A percentile compares a stretch with the other conserved stretches of the same genome.
These are phyloP conservation scores for Geranium rotundifolium DNA, from an alignment of 345 rosid genomes.

Conservation along the genomic window DNA sequence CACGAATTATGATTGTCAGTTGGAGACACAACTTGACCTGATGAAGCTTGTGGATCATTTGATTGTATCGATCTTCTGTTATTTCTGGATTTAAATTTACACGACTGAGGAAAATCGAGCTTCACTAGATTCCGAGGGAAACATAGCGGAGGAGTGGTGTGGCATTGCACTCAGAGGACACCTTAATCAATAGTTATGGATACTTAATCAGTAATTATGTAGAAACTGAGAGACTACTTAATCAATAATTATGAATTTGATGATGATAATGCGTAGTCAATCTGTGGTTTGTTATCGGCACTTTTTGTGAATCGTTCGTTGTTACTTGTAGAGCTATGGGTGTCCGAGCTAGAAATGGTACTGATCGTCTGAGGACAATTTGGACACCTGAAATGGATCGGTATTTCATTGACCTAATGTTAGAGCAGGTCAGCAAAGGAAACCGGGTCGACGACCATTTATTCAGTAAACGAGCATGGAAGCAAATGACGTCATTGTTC, in stretches of 20 bases:
- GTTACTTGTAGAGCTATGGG: slow-evolving; percentile 18
- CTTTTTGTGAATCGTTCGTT: neutral
- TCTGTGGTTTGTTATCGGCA: neutral
- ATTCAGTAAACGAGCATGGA: slow-evolving; percentile 82
- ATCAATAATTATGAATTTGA: neutral
- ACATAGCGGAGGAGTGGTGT: no score
- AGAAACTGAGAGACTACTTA: no score
- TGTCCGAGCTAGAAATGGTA: slow-evolving; percentile 15
- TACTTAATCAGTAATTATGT: no score
- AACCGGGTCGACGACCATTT: slow-evolving; percentile 61
- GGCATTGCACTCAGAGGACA: no score
- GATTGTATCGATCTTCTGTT: neutral
- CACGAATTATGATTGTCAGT: no score
- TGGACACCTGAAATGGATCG: slow-evolving; percentile 88
- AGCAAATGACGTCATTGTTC: slow-evolving; percentile 56
- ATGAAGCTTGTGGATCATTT: neutral
- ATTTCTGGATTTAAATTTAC: no score
- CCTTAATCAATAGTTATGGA: no score
- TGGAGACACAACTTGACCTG: neutral
- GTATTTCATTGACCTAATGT: slow-evolving; percentile 59
- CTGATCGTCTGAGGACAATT: slow-evolving; percentile 54
- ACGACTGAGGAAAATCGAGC: no score
- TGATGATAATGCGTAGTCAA: neutral
- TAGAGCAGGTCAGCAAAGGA: slow-evolving; percentile 63
- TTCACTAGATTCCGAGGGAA: no score